Evolutionary conservation across 495 filamentous ascomycete species (phyloP), one percentile per base, ranked within the genome.

Genomic region (Penicillium canescens): DNA sequence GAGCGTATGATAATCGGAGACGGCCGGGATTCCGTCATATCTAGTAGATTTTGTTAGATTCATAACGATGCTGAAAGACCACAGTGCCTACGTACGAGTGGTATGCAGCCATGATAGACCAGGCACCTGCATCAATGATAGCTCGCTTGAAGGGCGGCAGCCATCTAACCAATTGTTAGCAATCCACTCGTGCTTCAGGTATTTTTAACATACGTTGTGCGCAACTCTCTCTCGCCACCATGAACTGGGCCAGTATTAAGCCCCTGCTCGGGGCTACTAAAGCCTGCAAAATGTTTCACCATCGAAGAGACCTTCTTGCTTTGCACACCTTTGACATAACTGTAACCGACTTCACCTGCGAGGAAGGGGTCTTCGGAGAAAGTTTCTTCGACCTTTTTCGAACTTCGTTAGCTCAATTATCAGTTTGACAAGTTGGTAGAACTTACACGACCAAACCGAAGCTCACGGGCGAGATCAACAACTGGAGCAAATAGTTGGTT

Each of bases 401-500:
- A 28, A 0, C 6, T 33, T 13, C 26, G 16, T 37, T 24, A 57
- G 40, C 18, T 18, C 14, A 3, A 4, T 16, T 5, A 1, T 8
- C 23, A 8, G 7, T 3, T 13, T 9, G 13, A 8, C 13, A 12
- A 6, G 18, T 18, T 23, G 28, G 12, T 20, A 1, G 24, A 16
- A 38, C 66, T 54, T 61, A 75, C 72, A 40, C 87, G 79, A 37
- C 87, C 86, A 59, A 80, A 89, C 41, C 86, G 76, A 36, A 85
- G 71, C 56, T 90, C 86, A 20, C 85, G 79, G 8, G 86, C 83
- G 20, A 89, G 67, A 62, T 89, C 86, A 35, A 79, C 82, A 1
- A 88, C 74, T 1, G 86, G 86, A 1, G 82, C 85, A 63, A 90
- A 87, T 1, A 90, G 74, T 52, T 89, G 86, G 50, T 84, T 88